phyloP scores from a whole-genome alignment of 164 flowering plant species.

The Magnolia officinalis region DNA sequence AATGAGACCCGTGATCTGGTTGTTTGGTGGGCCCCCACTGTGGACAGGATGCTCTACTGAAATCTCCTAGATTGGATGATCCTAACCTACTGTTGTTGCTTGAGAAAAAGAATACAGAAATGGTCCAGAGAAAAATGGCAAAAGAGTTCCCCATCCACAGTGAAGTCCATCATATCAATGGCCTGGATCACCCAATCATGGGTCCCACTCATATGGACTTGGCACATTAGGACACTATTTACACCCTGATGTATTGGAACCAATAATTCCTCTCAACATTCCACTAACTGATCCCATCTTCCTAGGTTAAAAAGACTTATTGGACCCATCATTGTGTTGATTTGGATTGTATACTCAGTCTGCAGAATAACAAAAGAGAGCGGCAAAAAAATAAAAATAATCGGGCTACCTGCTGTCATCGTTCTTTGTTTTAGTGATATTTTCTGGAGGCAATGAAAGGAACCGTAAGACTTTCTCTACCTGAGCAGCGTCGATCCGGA shows the following conservation, averaged over 20 bases:
- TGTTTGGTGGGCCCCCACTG: not conserved
- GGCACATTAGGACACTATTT: not conserved
- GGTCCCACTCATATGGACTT: not conserved
- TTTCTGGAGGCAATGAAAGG: constrained; percentile 67
- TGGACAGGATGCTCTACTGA: not conserved
- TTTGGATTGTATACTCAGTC: not conserved
- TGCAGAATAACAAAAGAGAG: not conserved
- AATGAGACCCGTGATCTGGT: not conserved
- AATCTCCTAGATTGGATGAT: not conserved
- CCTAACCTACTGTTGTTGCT: not conserved
- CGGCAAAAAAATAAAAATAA: too few species aligned
- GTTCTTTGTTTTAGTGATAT: constrained; percentile 27
- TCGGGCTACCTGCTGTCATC: constrained; percentile 1
- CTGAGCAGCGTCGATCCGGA: constrained; percentile 46
- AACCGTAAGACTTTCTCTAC: constrained; percentile 51
- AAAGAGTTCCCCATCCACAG: not conserved
- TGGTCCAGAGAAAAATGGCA: not conserved
- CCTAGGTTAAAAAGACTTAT: not conserved
- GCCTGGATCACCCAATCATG: too few species aligned
- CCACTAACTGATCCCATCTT: not conserved
- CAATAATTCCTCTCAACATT: not conserved
- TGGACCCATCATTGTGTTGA: not conserved
- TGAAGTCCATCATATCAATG: too few species aligned
- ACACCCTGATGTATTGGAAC: not conserved
- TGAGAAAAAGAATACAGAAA: not conserved